Evolutionary conservation across 1,284 basidiomycete genomes (phyloP).

Genomic region (Cutaneotrichosporon cavernicola): DNA sequence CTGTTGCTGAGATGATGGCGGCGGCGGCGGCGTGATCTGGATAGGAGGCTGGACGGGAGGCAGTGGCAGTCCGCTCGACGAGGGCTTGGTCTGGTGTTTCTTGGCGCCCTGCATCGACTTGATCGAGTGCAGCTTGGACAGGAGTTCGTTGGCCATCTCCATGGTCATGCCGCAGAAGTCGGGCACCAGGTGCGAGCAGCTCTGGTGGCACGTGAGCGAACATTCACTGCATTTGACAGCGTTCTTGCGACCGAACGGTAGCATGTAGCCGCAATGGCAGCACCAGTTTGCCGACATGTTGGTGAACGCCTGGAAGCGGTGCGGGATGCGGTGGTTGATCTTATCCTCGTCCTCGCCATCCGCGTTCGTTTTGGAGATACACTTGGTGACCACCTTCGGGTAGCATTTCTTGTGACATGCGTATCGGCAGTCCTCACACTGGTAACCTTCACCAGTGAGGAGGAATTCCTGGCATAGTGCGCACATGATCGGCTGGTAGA

Average conservation of each 20-base stretch:
- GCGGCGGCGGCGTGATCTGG: constrained; percentile 20
- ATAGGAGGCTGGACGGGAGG: constrained; percentile 28
- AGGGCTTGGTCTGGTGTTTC: constrained; percentile 24
- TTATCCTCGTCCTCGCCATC: constrained; percentile 96
- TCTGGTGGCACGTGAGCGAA: constrained; percentile 93
- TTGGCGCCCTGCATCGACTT: constrained; percentile 58
- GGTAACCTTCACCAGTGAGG: constrained; percentile 94
- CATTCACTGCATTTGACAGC: constrained; percentile 94
- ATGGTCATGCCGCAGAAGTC: constrained; percentile 99
- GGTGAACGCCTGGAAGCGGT: constrained; percentile 95
- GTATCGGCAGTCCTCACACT: constrained; percentile 99
- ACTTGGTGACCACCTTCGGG: constrained; percentile 98
- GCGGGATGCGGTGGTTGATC: constrained; percentile 98
- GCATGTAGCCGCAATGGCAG: constrained; percentile 98
- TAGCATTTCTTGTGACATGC: constrained; percentile 99
- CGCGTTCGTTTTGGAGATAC: constrained; percentile 93
- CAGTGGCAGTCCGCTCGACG: constrained; percentile 25
- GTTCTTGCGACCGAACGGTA: constrained; percentile 95
- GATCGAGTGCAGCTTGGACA: constrained; percentile 79
- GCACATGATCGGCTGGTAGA: constrained; percentile 98
- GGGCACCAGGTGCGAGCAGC: constrained; percentile 96
- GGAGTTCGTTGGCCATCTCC: constrained; percentile 94
- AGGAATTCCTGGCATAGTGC: constrained; percentile 97
- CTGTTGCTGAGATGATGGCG: constrained; percentile 26
- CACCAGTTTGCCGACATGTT: constrained; percentile 99